Evolutionary conservation across 2,329 filamentous ascomycete species (phyloP).

Genomic region (Pseudophaeomoniella oleicola): DNA sequence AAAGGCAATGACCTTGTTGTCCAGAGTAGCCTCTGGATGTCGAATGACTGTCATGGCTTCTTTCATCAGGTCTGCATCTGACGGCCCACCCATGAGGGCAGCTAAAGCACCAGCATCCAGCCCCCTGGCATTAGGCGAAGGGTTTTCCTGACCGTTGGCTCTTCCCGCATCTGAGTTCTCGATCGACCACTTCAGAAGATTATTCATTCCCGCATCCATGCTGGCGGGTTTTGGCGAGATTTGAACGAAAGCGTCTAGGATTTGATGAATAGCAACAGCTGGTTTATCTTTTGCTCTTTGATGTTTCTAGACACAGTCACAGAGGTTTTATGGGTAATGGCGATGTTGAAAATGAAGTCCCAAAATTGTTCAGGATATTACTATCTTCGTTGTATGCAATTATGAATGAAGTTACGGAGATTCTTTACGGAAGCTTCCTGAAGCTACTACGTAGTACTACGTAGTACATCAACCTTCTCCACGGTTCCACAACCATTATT

Average conservation of each 20-base stretch:
- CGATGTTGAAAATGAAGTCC: background rate
- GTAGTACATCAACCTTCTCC: no score
- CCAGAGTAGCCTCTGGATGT: conserved; percentile 49
- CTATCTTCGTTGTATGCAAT: background rate
- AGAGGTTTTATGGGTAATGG: background rate
- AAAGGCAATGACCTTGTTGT: conserved; percentile 69
- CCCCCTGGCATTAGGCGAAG: conserved; percentile 16
- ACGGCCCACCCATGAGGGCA: conserved; percentile 66
- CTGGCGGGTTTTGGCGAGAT: conserved; percentile 12
- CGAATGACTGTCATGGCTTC: conserved; percentile 65
- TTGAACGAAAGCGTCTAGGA: background rate
- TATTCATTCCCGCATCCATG: conserved; percentile 53
- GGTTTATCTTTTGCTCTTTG: background rate
- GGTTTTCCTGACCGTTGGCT: conserved; percentile 18
- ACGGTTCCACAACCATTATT: no score
- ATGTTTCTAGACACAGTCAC: background rate
- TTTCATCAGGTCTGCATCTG: conserved; percentile 85
- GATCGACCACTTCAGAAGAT: conserved; percentile 67
- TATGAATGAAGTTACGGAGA: background rate
- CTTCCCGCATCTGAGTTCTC: conserved; percentile 39
- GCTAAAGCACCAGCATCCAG: conserved; percentile 59
- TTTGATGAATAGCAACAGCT: background rate
- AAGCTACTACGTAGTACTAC: no score
- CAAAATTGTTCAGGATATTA: background rate
- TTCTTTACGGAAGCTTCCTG: background rate